These are phyloP conservation scores for Caloboletus firmus DNA, from an alignment of 1,284 basidiomycete genomes.

Conservation along the genomic window DNA sequence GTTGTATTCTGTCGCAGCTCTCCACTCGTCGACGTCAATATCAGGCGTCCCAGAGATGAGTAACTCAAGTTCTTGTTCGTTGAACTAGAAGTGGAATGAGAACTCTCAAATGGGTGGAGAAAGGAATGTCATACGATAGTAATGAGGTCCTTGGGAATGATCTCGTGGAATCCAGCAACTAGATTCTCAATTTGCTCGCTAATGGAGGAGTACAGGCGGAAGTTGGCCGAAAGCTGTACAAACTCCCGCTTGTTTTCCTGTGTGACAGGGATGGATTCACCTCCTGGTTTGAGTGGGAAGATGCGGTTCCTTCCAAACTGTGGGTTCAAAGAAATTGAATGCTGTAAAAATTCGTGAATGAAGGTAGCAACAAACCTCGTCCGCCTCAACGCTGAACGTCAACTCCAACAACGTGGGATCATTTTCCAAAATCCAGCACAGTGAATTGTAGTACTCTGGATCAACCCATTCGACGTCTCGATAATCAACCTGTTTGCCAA, in stretches of 20 bases:
- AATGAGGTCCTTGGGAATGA: conserved; percentile 85
- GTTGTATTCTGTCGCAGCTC: conserved; percentile 90
- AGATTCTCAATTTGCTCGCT: conserved; percentile 95
- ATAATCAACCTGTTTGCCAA: conserved; percentile 91
- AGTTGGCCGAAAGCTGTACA: conserved; percentile 88
- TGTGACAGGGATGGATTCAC: conserved; percentile 81
- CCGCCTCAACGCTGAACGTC: conserved; percentile 88
- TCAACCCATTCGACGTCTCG: conserved; percentile 95
- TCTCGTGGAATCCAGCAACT: conserved; percentile 92
- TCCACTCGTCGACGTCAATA: conserved; percentile 98
- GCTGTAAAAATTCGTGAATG: background rate
- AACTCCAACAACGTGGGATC: conserved; percentile 84
- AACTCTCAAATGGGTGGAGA: background rate
- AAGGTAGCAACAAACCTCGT: conserved; percentile 66
- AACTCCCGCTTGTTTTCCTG: conserved; percentile 98
- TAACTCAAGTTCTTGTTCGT: conserved; percentile 97
- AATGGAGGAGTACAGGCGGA: conserved; percentile 92
- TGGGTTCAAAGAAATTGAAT: conserved; percentile 6
- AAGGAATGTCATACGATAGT: conserved; percentile 58
- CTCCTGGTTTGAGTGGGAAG: conserved; percentile 83
- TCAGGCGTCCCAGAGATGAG: conserved; percentile 98
- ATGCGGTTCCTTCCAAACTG: conserved; percentile 89
- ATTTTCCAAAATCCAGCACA: conserved; percentile 91
- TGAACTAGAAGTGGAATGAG: conserved; percentile 64
- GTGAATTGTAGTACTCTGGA: conserved; percentile 93